Conservation (phyloP, 2,329 filamentous ascomycete genomes). For the Pestalotiopsis sp. region DNA sequence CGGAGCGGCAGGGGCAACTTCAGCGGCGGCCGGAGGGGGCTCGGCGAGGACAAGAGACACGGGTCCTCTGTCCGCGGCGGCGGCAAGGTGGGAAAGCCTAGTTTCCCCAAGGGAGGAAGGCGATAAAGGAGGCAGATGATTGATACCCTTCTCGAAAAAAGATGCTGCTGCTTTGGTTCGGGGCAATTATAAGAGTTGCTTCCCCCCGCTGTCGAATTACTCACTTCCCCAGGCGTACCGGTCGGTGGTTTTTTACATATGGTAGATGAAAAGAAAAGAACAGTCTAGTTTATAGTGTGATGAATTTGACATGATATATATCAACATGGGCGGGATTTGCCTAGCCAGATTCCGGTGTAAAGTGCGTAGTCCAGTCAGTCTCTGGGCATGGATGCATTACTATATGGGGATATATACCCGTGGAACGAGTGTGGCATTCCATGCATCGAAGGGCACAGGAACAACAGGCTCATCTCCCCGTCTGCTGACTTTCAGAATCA, state of each 20-base stretch:
- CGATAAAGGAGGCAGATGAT: constrained; percentile 21
- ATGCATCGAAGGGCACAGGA: neutral
- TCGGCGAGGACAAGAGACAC: constrained; percentile 53
- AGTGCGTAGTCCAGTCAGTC: neutral
- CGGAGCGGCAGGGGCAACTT: constrained; percentile 49
- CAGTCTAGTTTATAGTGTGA: neutral
- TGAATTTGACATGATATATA: constrained; percentile 6
- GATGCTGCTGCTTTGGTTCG: neutral
- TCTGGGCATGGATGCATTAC: neutral
- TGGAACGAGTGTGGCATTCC: neutral
- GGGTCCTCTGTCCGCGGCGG: constrained; percentile 38
- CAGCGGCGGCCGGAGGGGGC: constrained; percentile 46
- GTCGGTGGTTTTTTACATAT: neutral
- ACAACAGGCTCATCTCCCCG: neutral
- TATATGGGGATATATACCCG: neutral
- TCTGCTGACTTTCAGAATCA: neutral
- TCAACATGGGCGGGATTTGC: neutral
- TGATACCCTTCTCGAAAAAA: constrained; percentile 21
- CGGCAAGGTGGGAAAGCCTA: constrained; percentile 42
- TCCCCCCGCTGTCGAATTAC: neutral
- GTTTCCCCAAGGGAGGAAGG: constrained; percentile 27
- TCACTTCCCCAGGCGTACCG: neutral
- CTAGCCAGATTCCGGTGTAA: neutral
- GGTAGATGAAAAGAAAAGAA: neutral
- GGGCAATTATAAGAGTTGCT: neutral